Conservation (phyloP, 2,329 filamentous ascomycete species). For the Cladosporium oxysporum region DNA sequence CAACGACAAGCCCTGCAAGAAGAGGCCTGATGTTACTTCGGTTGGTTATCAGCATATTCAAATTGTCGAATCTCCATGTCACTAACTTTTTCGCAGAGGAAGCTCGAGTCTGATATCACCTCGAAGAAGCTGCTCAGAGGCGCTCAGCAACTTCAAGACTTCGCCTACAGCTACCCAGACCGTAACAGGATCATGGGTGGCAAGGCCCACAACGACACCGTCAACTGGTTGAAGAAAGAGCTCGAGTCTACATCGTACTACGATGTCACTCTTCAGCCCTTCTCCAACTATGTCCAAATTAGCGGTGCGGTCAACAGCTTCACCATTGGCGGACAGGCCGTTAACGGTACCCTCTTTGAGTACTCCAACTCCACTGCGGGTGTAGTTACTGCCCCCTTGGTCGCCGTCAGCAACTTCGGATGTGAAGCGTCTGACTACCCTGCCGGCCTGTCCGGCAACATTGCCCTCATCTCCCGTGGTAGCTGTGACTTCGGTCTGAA, state of each 20-base stretch:
- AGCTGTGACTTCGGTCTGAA: slow-evolving; percentile 72
- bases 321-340: slow-evolving; percentile 59
- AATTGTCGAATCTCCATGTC: not conserved
- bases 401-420: slow-evolving; percentile 61
- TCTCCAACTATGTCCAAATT: slow-evolving; percentile 31
- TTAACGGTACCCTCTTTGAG: slow-evolving; percentile 59
- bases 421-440: slow-evolving; percentile 67
- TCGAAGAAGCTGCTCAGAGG: slow-evolving; percentile 17
- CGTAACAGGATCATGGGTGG: slow-evolving; percentile 40
- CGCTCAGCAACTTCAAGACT: slow-evolving; percentile 33
- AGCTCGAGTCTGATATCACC: slow-evolving; percentile 19
- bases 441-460: slow-evolving; percentile 56
- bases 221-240: slow-evolving; percentile 37
- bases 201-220: slow-evolving; percentile 41
- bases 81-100: slow-evolving; percentile 4
- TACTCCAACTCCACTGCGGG: slow-evolving; percentile 25
- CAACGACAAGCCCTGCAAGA: slow-evolving; percentile 14
- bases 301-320: slow-evolving; percentile 38
- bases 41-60: not conserved
- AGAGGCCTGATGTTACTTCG: slow-evolving; percentile 16
- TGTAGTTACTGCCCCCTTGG: slow-evolving; percentile 44
- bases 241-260: slow-evolving; percentile 58
- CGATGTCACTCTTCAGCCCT: slow-evolving; percentile 52
- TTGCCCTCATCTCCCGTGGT: slow-evolving; percentile 70
- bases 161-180: slow-evolving; percentile 37